These are phyloP conservation scores for Wickerhamomyces queroliae DNA, from an alignment of 805 yeast genomes.

Conservation along the genomic window DNA sequence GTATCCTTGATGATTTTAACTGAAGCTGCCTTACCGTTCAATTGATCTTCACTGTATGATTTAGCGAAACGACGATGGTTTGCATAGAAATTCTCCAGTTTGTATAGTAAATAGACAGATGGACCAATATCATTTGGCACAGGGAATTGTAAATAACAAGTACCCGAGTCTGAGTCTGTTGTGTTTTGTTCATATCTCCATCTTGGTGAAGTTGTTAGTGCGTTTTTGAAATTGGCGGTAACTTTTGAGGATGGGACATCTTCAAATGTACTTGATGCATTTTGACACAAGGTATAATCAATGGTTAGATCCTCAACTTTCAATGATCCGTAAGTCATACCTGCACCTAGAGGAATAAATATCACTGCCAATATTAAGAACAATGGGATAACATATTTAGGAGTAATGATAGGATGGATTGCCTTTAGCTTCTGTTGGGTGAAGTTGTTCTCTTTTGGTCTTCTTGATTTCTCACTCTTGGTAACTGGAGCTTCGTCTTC, in stretches of 20 bases:
- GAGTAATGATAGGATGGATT: conserved; percentile 80
- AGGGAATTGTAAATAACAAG: conserved; percentile 70
- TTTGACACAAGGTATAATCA: conserved; percentile 70
- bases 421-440: conserved; percentile 59
- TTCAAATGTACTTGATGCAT: conserved; percentile 40
- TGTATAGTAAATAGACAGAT: conserved; percentile 74
- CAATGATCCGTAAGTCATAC: conserved; percentile 63
- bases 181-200: conserved; percentile 56
- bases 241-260: conserved; percentile 55
- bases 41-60: conserved; percentile 80
- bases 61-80: conserved; percentile 92
- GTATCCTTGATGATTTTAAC: conserved; percentile 42
- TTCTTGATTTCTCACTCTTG: conserved; percentile 43
- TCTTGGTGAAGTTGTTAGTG: conserved; percentile 42
- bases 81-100: conserved; percentile 84
- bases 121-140: conserved; percentile 67
- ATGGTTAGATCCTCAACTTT: conserved; percentile 67
- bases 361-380: conserved; percentile 69
- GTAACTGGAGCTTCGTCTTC: conserved; percentile 34
- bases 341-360: conserved; percentile 88
- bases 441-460: conserved; percentile 71
- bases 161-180: conserved; percentile 37
- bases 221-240: conserved; percentile 47
- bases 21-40: conserved; percentile 68
- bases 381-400: conserved; percentile 81